These are phyloP conservation scores for Saccharata proteae DNA, from an alignment of 2,329 filamentous ascomycete species.

Conservation along the genomic window DNA sequence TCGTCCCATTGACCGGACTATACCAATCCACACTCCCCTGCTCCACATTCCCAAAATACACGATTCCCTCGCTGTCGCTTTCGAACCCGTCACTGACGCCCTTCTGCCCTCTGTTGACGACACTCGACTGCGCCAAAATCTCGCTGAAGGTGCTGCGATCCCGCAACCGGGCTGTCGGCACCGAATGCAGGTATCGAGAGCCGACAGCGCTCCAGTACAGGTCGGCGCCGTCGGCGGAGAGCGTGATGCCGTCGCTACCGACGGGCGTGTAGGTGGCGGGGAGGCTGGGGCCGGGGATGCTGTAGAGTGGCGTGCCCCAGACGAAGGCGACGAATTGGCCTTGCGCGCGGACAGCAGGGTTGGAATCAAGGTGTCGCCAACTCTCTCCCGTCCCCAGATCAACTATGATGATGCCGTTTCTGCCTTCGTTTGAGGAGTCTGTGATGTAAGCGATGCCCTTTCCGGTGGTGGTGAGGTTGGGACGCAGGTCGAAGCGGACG, in stretches of 20 bases:
- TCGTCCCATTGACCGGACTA: conserved; percentile 33
- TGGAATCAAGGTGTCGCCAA: conserved; percentile 38
- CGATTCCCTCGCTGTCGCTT: conserved; percentile 36
- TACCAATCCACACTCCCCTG: conserved; percentile 35
- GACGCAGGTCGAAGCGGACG: conserved; percentile 40
- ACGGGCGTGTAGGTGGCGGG: conserved; percentile 29
- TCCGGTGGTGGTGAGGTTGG: conserved; percentile 28
- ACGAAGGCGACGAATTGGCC: conserved; percentile 36
- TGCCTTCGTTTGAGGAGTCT: conserved; percentile 36
- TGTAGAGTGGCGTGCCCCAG: conserved; percentile 38
- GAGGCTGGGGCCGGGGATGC: conserved; percentile 21
- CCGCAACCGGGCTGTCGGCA: conserved; percentile 32
- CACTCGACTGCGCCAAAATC: conserved; percentile 30
- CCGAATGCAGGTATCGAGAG: conserved; percentile 32
- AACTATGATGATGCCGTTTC: conserved; percentile 38
- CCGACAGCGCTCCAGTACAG: conserved; percentile 36
- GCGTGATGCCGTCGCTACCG: conserved; percentile 39
- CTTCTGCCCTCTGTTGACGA: conserved; percentile 34
- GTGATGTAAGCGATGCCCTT: conserved; percentile 42
- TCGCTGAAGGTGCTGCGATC: conserved; percentile 28
- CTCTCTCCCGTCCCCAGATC: conserved; percentile 37
- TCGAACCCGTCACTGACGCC: conserved; percentile 42
- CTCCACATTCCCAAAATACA: conserved; percentile 41
- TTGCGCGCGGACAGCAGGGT: conserved; percentile 28
- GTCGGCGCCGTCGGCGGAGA: conserved; percentile 36